These are phyloP conservation scores for Penicillium brevicompactum DNA, from an alignment of 2,329 filamentous ascomycete genomes.

Conservation along the genomic window DNA sequence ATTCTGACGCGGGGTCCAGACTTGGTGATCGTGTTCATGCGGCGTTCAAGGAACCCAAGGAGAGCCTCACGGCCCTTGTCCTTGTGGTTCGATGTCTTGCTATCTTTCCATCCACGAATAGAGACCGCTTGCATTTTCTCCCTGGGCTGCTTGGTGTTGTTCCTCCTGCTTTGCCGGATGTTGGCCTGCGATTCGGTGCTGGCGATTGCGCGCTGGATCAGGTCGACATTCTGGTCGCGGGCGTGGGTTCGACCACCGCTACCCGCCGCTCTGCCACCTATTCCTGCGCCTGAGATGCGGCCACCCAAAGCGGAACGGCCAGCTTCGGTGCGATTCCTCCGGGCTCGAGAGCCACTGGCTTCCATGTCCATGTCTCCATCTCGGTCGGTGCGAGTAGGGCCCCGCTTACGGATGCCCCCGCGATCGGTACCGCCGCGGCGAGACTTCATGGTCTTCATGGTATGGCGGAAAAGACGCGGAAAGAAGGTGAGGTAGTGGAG, in stretches of 20 bases:
- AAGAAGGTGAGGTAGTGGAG: conserved; percentile 1
- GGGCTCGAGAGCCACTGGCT: conserved; percentile 39
- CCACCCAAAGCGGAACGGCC: conserved; percentile 5
- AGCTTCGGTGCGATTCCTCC: conserved; percentile 31
- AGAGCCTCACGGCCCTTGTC: conserved; percentile 69
- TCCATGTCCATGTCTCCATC: conserved; percentile 67
- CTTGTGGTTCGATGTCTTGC: conserved; percentile 67
- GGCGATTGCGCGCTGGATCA: conserved; percentile 40
- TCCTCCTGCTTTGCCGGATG: conserved; percentile 39
- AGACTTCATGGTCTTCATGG: conserved; percentile 37
- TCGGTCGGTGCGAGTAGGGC: conserved; percentile 52
- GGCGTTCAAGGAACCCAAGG: conserved; percentile 70
- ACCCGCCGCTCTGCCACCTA: conserved; percentile 31
- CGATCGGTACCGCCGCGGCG: conserved; percentile 39
- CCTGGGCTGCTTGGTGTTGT: conserved; percentile 25
- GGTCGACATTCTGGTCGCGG: conserved; percentile 36
- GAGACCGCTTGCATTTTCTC: conserved; percentile 38
- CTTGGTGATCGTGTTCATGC: conserved; percentile 58
- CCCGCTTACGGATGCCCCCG: conserved; percentile 56
- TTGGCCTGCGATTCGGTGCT: conserved; percentile 39
- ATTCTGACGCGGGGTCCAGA: conserved; percentile 61
- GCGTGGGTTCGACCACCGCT: conserved; percentile 23
- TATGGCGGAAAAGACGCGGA: not conserved
- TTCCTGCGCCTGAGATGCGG: not conserved
- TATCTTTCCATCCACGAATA: conserved; percentile 66